Evolutionary conservation across 2,329 filamentous ascomycete genomes (phyloP).

Genomic region (Fusarium graminum): DNA sequence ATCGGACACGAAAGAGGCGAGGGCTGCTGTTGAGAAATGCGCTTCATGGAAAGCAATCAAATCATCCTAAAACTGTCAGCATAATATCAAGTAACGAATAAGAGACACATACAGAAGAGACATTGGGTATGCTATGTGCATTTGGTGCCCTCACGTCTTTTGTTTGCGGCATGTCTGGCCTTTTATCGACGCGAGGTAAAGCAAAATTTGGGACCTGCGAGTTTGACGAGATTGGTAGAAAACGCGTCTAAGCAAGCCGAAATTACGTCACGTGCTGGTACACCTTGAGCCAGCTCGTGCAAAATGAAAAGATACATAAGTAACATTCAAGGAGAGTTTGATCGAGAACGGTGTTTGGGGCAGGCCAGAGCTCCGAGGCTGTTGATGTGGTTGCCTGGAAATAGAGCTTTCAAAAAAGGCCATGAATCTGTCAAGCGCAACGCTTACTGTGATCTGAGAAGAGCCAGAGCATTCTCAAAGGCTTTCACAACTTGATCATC

Average conservation of each 20-base stretch:
- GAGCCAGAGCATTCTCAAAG: slow-evolving; percentile 71
- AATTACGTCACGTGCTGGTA: slow-evolving; percentile 44
- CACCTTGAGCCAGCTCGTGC: slow-evolving; percentile 14
- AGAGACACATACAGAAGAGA: slow-evolving; percentile 46
- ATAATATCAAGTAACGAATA: background rate
- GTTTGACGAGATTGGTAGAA: slow-evolving; percentile 30
- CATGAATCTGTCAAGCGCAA: slow-evolving; percentile 1
- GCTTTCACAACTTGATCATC: slow-evolving; percentile 70
- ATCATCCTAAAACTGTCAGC: slow-evolving; percentile 65
- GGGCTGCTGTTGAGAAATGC: slow-evolving; percentile 68
- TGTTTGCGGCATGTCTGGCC: slow-evolving; percentile 41
- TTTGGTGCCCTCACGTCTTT: slow-evolving; percentile 28
- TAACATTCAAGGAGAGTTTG: background rate
- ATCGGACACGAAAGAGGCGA: slow-evolving; percentile 60
- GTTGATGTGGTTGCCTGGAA: background rate
- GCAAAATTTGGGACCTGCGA: slow-evolving; percentile 14
- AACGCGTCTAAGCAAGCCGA: slow-evolving; percentile 27
- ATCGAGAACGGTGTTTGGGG: background rate
- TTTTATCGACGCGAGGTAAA: slow-evolving; percentile 19
- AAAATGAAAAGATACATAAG: slow-evolving; percentile 3
- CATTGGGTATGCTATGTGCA: slow-evolving; percentile 40
- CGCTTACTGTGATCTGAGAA: slow-evolving; percentile 59
- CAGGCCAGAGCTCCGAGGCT: background rate
- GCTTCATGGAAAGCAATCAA: slow-evolving; percentile 68
- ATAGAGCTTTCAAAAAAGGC: background rate